Conservation (phyloP, 495 filamentous ascomycete genomes). For the Corynascus novoguineensis region DNA sequence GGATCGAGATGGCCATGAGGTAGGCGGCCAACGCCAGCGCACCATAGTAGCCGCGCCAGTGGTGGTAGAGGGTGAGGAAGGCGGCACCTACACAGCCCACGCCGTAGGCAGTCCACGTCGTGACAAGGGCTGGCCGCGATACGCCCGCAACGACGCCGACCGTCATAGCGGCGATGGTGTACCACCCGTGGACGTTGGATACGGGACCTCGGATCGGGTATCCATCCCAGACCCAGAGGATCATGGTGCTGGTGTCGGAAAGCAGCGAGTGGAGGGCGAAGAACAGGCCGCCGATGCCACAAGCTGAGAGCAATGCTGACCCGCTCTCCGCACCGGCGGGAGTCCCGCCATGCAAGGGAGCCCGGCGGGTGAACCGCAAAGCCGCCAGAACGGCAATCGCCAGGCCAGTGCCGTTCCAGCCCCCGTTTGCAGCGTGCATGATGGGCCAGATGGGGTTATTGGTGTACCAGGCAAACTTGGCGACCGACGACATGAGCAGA, state of each 20-base stretch:
- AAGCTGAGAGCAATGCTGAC: constrained; percentile 63
- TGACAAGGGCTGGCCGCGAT: constrained; percentile 60
- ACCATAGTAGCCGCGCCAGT: constrained; percentile 91
- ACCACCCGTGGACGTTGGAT: constrained; percentile 79
- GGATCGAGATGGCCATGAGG: constrained; percentile 70
- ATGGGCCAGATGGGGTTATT: constrained; percentile 98
- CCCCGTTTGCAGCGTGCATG: constrained; percentile 81
- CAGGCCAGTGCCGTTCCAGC: constrained; percentile 83
- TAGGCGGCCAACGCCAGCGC: constrained; percentile 71
- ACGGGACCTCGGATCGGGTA: constrained; percentile 88
- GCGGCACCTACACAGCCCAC: constrained; percentile 73
- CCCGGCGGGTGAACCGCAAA: constrained; percentile 59
- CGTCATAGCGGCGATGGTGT: constrained; percentile 81
- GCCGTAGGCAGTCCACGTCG: constrained; percentile 77
- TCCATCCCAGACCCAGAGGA: constrained; percentile 98
- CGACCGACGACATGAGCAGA: constrained; percentile 73
- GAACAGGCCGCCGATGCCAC: constrained; percentile 77
- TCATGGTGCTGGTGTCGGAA: constrained; percentile 98
- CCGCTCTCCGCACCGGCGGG: constrained; percentile 45
- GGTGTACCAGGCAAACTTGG: constrained; percentile 92
- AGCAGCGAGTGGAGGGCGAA: constrained; percentile 92
- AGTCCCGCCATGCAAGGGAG: constrained; percentile 47
- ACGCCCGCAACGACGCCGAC: constrained; percentile 74
- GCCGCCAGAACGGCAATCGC: constrained; percentile 69
- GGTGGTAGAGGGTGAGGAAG: constrained; percentile 66